phyloP scores from a whole-genome alignment of 192 early-diverging fungal species.

The Geranomyces variabilis region DNA sequence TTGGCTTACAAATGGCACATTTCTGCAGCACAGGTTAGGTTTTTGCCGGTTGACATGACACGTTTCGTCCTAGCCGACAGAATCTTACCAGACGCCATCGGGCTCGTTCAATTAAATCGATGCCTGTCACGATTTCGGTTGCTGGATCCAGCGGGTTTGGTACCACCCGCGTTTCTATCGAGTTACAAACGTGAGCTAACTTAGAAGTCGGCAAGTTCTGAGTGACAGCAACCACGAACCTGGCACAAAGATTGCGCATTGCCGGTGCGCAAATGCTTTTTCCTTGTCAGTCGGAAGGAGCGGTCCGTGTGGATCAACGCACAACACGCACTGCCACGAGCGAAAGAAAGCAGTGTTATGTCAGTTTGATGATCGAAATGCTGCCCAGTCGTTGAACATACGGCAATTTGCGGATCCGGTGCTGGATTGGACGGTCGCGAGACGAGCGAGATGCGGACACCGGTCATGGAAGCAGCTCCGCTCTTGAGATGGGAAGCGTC shows the following conservation, averaged over 20 bases:
- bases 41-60: neutral
- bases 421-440: neutral
- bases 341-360: neutral
- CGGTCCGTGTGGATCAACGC: neutral
- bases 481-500: neutral
- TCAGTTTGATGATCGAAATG: no score
- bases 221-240: neutral
- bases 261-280: conserved; percentile 7
- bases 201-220: conserved; percentile 4
- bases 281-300: conserved; percentile 14
- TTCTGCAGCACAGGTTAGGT: conserved; percentile 32
- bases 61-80: neutral
- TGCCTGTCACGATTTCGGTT: conserved; percentile 39
- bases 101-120: conserved; percentile 43
- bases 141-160: conserved; percentile 16
- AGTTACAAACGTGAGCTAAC: conserved; percentile 38
- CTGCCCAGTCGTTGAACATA: no score
- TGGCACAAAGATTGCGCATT: neutral
- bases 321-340: conserved; percentile 5
- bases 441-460: neutral
- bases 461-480: neutral
- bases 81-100: conserved; percentile 42
- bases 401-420: neutral
- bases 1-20: conserved; percentile 48
- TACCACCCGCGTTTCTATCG: conserved; percentile 40